Evolutionary conservation across 2,329 filamentous ascomycete species (phyloP), one percentile per base, ranked within the genome.

Genomic region (Cladosporium velox): DNA sequence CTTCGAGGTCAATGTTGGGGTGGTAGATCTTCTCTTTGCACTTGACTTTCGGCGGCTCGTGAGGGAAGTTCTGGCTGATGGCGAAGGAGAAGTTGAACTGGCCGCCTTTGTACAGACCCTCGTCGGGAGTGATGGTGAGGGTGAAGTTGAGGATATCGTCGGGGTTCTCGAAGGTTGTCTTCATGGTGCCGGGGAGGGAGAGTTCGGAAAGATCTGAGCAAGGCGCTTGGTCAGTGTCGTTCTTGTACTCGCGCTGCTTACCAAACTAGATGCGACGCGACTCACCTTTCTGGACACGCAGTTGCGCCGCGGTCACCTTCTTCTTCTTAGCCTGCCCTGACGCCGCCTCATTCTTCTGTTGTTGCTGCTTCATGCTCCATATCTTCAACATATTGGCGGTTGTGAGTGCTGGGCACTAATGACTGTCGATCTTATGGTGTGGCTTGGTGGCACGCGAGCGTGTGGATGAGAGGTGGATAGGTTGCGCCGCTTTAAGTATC

Each of bases 21-120:
- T 99, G 95, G 82, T 99, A 99, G 74, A 99, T 98, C 85, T 97
- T 98, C 81, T 99, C 92, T 72, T 89, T 91, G 82, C 95, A 98
- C 76, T 91, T 95, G 73, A 99, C 95, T 81, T 98, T 98, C 24
- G 95, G 95, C 69, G 95, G 93, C 78, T 98, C 93, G 81, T 98
- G 95, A 0, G 95, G 95, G 81, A 97, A 99, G 82, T 91, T 95
- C 77, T 94, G 91, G 79, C 92, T 93, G 82, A 99, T 96, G 69
- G 87, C 87, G 80, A 99, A 98, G 70, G 87, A 90, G 79, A 99
- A 99, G 67, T 89, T 88, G 81, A 98, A 99, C 67, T 84, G 84
- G 66, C 94, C 94, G 72, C 88, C 88, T 76, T 93, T 92, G 86
- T 99, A 99, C 85, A 90, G 88, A 75, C 88, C 88, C 84, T 95